Percentiles rank a stretch among this genome's conserved stretches.
phyloP scores from a whole-genome alignment of 345 rosid genomes.

The Trapa incisa region DNA sequence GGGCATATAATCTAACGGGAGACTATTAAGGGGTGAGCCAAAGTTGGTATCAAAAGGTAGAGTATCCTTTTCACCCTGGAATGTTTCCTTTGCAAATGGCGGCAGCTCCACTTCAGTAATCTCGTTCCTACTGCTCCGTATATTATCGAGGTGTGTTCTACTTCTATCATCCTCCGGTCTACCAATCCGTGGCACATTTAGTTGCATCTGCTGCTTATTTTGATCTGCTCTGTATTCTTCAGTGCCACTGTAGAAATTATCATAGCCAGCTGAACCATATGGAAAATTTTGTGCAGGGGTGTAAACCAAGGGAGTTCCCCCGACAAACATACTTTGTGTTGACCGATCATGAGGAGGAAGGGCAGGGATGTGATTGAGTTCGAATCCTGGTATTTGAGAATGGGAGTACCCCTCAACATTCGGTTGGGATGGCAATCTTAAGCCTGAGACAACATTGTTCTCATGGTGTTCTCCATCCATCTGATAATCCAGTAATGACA shows the following conservation, averaged over 20 bases:
- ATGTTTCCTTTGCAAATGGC: constrained; percentile 25
- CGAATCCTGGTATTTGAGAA: constrained; percentile 21
- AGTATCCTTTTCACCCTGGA: constrained; percentile 40
- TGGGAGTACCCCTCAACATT: constrained; percentile 25
- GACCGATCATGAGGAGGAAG: constrained; percentile 31
- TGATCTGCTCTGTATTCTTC: constrained; percentile 29
- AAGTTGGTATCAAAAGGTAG: constrained; percentile 42
- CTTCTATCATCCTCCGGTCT: constrained; percentile 28
- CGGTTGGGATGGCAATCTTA: constrained; percentile 25
- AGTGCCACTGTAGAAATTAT: constrained; percentile 31
- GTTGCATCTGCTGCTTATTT: constrained; percentile 30
- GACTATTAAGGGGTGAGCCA: constrained; percentile 37
- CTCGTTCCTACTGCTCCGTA: constrained; percentile 30
- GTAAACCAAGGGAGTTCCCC: constrained; percentile 44
- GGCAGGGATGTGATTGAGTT: constrained; percentile 28
- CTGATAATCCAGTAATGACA: constrained; percentile 30
- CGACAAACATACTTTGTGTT: constrained; percentile 34
- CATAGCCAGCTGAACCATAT: constrained; percentile 29
- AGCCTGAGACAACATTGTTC: constrained; percentile 17
- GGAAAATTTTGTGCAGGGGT: constrained; percentile 33
- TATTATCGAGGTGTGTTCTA: constrained; percentile 12
- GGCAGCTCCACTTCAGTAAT: constrained; percentile 26
- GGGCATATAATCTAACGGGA: constrained; percentile 30
- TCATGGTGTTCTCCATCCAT: constrained; percentile 23
- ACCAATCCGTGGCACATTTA: constrained; percentile 17